Percentiles rank a stretch among this genome's conserved stretches.
Conservation (phyloP, 2,329 filamentous ascomycete genomes). For the Talaromyces pinophilus region DNA sequence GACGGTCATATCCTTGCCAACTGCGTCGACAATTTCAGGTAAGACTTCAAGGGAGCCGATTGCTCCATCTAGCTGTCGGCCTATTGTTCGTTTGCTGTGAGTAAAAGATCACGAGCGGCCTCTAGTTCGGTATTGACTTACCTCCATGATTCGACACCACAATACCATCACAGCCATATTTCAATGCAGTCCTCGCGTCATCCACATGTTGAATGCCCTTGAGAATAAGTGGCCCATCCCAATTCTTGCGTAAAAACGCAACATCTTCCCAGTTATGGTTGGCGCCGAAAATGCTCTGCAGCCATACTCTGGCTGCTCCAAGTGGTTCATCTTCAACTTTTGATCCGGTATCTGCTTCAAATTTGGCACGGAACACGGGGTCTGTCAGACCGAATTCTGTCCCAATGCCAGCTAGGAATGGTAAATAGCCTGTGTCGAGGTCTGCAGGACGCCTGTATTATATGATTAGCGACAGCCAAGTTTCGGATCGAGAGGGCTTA, state of each 20-base stretch:
- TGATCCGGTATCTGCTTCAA: slow-evolving; percentile 52
- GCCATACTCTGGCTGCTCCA: slow-evolving; percentile 57
- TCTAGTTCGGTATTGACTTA: slow-evolving; percentile 36
- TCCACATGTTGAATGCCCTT: slow-evolving; percentile 23
- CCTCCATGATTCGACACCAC: slow-evolving; percentile 47
- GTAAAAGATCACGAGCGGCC: not conserved
- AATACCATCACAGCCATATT: slow-evolving; percentile 31
- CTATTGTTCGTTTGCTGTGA: slow-evolving; percentile 25
- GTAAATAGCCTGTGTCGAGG: slow-evolving; percentile 57
- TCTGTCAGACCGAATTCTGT: slow-evolving; percentile 66
- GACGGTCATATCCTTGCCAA: slow-evolving; percentile 21
- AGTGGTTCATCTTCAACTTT: slow-evolving; percentile 51
- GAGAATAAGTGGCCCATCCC: slow-evolving; percentile 52
- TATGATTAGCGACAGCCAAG: not conserved
- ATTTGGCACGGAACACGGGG: slow-evolving; percentile 63
- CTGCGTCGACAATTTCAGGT: slow-evolving; percentile 54
- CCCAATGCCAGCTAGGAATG: slow-evolving; percentile 62
- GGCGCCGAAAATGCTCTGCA: slow-evolving; percentile 52
- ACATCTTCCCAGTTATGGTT: slow-evolving; percentile 63
- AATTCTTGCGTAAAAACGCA: slow-evolving; percentile 58
- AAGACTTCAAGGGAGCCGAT: slow-evolving; percentile 52
- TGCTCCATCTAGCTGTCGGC: slow-evolving; percentile 48
- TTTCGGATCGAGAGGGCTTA: not conserved
- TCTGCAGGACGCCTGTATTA: slow-evolving; percentile 58
- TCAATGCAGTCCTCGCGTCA: slow-evolving; percentile 19